Conservation (phyloP, 345 rosid species). For the Brassica carinata region DNA sequence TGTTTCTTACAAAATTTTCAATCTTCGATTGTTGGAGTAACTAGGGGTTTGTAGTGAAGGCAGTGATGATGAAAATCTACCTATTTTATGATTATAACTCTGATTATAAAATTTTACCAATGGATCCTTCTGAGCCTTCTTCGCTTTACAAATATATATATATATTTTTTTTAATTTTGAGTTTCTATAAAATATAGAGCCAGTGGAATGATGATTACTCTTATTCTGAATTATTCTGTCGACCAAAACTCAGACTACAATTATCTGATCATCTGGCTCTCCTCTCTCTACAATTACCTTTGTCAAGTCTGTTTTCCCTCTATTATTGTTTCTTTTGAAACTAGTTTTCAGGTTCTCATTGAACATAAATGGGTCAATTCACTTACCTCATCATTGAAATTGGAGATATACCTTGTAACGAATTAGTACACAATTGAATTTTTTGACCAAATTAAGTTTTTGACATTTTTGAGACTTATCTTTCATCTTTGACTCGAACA, state of each 20-base stretch:
- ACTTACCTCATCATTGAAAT: too few relatives aligned
- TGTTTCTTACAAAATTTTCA: neutral
- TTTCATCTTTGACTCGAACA: neutral
- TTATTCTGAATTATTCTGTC: conserved; percentile 51
- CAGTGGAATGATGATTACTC: conserved; percentile 31
- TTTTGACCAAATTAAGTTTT: too few relatives aligned
- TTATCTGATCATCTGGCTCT: conserved; percentile 69
- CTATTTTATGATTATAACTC: conserved; percentile 35
- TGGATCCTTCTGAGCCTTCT: conserved; percentile 51
- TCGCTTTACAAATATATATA: neutral
- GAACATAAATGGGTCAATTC: neutral
- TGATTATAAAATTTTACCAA: conserved; percentile 44
- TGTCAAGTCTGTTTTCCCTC: too few relatives aligned
- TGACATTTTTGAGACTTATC: neutral
- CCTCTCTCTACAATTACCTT: neutral
- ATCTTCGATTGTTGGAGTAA: neutral
- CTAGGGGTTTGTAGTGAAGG: conserved; percentile 16
- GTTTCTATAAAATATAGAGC: neutral
- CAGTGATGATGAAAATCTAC: conserved; percentile 44
- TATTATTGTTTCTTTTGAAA: too few relatives aligned
- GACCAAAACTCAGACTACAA: conserved; percentile 80
- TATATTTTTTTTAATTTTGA: too few relatives aligned
- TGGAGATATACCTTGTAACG: too few relatives aligned
- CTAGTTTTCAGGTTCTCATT: neutral
- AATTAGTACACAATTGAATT: neutral